Evolutionary conservation across 2,329 filamentous ascomycete genomes (phyloP), one percentile per base, ranked within the genome.

Genomic region (Aspergillus udagawae): DNA sequence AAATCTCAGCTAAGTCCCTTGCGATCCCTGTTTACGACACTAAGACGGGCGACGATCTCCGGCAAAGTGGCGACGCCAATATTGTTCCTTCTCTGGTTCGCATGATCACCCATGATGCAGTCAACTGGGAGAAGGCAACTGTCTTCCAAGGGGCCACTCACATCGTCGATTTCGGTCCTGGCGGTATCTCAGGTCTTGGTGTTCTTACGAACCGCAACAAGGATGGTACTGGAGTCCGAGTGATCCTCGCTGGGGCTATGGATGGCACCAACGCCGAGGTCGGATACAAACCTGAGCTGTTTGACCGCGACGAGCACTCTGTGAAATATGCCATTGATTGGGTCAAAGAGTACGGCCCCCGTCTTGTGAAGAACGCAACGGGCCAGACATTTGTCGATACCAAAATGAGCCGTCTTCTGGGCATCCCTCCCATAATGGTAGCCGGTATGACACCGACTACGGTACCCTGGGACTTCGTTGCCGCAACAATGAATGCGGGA

Each of bases 121-220:
- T 99, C 54, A 88, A 97, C 75, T 99, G 94, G 94, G 94, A 97
- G 78, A 88, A 88, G 73, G 92, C 94, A 0, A 99, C 94, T 0
- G 84, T 90, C 54, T 97, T 99, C 80, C 87, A 91, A 3, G 83
- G 86, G 23, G 94, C 94, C 21, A 97, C 93, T 3, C 94, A 99
- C 73, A 90, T 99, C 56, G 80, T 99, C 53, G 94, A 99, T 78
- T 97, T 99, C 67, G 94, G 95, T 49, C 94, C 94, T 23, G 94
- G 94, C 69, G 95, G 94, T 61, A 94, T 97, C 63, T 99, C 94
- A 25, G 95, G 95, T 63, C 87, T 99, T 23, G 95, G 94, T 70
- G 90, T 96, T 49, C 81, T 99, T 62, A 99, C 94, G 57, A 97
- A 96, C 82, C 91, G 94, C 68, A 99, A 97, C 83, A 99, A 99